Percentiles rank a stretch among this genome's conserved stretches.
phyloP scores from a whole-genome alignment of 176 grass and related monocot genomes.

The Triticum dicoccoides region DNA sequence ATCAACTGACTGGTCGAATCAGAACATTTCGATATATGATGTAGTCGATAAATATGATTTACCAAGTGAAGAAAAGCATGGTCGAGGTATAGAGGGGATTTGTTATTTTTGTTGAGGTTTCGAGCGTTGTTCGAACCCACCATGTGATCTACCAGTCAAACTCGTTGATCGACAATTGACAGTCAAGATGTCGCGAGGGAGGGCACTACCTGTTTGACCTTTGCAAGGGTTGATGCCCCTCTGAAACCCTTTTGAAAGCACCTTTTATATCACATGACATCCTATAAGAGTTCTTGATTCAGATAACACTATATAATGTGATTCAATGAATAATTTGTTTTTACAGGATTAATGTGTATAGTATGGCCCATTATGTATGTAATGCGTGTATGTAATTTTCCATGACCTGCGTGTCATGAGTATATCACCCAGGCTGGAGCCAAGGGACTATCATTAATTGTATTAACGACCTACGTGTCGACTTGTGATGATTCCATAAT shows the following conservation, averaged over 20 bases:
- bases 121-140: neutral
- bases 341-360: neutral
- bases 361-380: neutral
- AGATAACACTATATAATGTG: neutral
- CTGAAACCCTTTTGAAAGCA: neutral
- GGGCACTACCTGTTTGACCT: too few relatives aligned
- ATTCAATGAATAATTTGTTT: neutral
- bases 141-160: neutral
- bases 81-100: neutral
- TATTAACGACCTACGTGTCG: neutral
- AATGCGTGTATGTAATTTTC: neutral
- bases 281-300: neutral
- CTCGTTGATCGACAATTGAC: too few relatives aligned
- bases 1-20: neutral
- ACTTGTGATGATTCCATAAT: neutral
- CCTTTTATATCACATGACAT: neutral
- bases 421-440: neutral
- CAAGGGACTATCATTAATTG: neutral
- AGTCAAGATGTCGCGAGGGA: too few relatives aligned
- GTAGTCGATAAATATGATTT: neutral
- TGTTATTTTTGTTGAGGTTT: neutral
- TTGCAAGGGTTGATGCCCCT: too few relatives aligned
- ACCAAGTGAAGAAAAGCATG: neutral
- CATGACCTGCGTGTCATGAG: neutral
- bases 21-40: neutral